phyloP scores from a whole-genome alignment of 2,329 filamentous ascomycete genomes.

The Hypoxylon sp. region DNA sequence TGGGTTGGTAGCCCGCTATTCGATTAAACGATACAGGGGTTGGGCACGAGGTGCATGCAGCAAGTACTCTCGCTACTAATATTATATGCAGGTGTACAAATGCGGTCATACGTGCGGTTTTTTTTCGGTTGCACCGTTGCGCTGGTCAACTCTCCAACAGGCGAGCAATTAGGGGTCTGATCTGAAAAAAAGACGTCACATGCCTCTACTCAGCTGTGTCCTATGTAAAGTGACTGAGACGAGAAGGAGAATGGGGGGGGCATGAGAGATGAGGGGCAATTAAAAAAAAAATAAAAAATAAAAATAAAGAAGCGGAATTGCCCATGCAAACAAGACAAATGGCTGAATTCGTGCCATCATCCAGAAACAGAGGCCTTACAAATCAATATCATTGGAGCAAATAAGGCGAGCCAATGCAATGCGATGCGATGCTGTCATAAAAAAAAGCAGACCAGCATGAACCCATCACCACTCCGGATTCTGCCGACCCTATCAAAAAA shows the following conservation, averaged over 20 bases:
- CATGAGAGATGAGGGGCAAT: slow-evolving; percentile 23
- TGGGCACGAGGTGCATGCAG: slow-evolving; percentile 5
- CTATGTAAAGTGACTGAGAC: not conserved
- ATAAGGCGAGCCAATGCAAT: not conserved
- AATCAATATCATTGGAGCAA: slow-evolving; percentile 14
- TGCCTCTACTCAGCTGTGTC: slow-evolving; percentile 16
- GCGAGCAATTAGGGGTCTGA: not conserved
- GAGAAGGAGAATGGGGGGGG: not conserved
- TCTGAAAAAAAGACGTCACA: slow-evolving; percentile 24
- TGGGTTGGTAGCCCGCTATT: slow-evolving; percentile 11
- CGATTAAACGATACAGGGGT: too few species aligned
- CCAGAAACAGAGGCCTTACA: too few species aligned
- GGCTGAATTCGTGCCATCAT: slow-evolving; percentile 28
- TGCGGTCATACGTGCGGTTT: slow-evolving; percentile 29
- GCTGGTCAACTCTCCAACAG: slow-evolving; percentile 5
- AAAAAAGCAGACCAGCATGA: slow-evolving; percentile 17
- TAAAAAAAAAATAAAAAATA: slow-evolving; percentile 1
- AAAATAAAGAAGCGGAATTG: not conserved
- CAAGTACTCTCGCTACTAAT: slow-evolving; percentile 2
- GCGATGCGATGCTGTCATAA: too few species aligned
- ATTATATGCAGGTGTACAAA: slow-evolving; percentile 5
- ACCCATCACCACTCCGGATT: slow-evolving; percentile 32
- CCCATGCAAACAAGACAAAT: slow-evolving; percentile 21
- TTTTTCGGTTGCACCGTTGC: slow-evolving; percentile 17
- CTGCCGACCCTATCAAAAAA: slow-evolving; percentile 26